Evolutionary conservation across 371 early-diverging fungal genomes (phyloP), one percentile per base, ranked within the genome.

Genomic region (Mucor plumbeus): DNA sequence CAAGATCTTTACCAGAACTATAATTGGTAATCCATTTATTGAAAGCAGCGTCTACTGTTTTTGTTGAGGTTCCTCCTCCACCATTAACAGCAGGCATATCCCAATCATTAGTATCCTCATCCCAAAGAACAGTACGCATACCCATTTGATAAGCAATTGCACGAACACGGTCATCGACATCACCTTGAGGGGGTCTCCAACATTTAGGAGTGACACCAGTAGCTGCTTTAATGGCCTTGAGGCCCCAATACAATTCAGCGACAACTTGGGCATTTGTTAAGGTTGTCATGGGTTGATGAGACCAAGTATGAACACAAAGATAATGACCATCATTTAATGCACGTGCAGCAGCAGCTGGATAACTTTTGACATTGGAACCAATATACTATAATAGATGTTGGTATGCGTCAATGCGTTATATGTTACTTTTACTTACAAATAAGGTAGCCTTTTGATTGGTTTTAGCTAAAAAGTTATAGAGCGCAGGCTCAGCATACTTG

Each of bases 211-310:
- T 26, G 26, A 26, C 26, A 3, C 26, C 26, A 26, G 26, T 26
- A 26, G 26, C 26, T 26, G 26, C 26, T 26, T 26, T 26, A 26
- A 26, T 26, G 3, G 3, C 26, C 26, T 26, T 26, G 26, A 26
- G 26, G 3, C 26, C 26, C 79, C 82, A 81, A 54, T 85, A 77
- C 26, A 88, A 59, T 57, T 89, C 87, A 33, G 88, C 83, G 35
- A 87, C 81, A 13, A 82, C 72, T 39, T 81, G 68, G 7, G 80
- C 80, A 63, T 83, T 85, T 34, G 78, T 71, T 35, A 73, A 67
- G 5, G 82, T 72, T 17, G 88, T 85, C 80, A 88, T 77, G 9
- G 65, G 61, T 26, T 81, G 83, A 71, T 90, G 90, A 15, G 83
- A 78, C 87, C 87, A 87, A 13, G 87, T 85, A 56, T 87, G 87